Base-by-base conservation (phyloP, 2,329 filamentous ascomycete species). In the Phialocephala sp. region DNA sequence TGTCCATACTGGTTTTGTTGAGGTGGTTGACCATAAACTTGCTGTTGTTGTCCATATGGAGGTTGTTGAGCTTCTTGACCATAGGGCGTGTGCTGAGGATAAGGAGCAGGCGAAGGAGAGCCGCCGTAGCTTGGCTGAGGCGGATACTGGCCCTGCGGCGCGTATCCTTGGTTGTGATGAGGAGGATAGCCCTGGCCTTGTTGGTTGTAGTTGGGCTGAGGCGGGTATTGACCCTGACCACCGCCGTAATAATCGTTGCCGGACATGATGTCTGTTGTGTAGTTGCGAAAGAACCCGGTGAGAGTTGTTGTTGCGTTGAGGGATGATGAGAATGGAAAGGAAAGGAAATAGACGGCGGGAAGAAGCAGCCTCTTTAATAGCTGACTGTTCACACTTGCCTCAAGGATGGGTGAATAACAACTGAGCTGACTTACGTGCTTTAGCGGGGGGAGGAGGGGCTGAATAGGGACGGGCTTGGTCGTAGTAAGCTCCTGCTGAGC, bases 171-270 rank as follows among this genome's bases (percentile, higher is more conserved):
- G 68, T 35, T 63, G 63, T 59, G 59, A 32, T 32, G 27, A 32
- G 27, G 60, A 43, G 69, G 70, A 47, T 72, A 71, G 6, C 27
- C 27, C 35, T 67, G 66, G 27, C 64, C 64, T 59, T 66, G 65
- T 54, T 68, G 67, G 20, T 52, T 35, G 61, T 72, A 71, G 60
- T 68, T 67, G 20, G 68, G 68, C 43, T 70, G 66, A 45, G 59
- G 59, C 39, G 69, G 68, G 43, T 71, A 70, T 57, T 69, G 66
- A 50, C 69, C 66, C 22, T 64, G 47, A 32, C 64, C 69, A 18
- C 68, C 67, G 37, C 69, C 70, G 69, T 75, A 76, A 56, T 75
- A 76, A 24, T 74, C 72, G 62, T 69, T 62, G 59, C 60, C 68
- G 20, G 73, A 71, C 74, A 76, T 76, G 47, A 14, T 71, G 64